Percentiles rank a stretch among this genome's conserved stretches.
Evolutionary conservation across 1,284 basidiomycete species (phyloP).

Genomic region (Trametes pubescens): DNA sequence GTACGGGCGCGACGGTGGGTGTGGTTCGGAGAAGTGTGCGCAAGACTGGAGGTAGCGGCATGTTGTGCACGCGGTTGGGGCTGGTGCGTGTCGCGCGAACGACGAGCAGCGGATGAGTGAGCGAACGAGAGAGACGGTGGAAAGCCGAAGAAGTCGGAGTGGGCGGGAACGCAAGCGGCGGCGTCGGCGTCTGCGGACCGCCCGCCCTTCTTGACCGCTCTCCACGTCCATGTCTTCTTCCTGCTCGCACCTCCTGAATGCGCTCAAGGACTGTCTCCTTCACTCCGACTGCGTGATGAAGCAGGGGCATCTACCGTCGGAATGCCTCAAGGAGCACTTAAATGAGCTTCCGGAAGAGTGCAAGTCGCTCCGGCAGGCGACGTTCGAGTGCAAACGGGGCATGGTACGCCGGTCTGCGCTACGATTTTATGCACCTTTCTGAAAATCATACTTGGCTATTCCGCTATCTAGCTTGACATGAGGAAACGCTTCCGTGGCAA

Average conservation of each 20-base stretch:
- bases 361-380: slow-evolving; percentile 75
- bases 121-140: neutral
- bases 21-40: slow-evolving; percentile 55
- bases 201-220: slow-evolving; percentile 21
- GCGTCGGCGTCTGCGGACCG: slow-evolving; percentile 26
- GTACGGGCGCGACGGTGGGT: slow-evolving; percentile 69
- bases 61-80: slow-evolving; percentile 21
- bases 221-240: slow-evolving; percentile 70
- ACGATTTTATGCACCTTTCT: neutral
- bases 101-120: neutral
- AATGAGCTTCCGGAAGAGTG: slow-evolving; percentile 82
- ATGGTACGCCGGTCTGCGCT: slow-evolving; percentile 66
- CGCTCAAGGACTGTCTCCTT: slow-evolving; percentile 82
- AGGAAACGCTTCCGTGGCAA: slow-evolving; percentile 84
- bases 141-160: slow-evolving; percentile 14
- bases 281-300: slow-evolving; percentile 86
- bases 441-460: neutral
- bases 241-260: slow-evolving; percentile 75
- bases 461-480: slow-evolving; percentile 72
- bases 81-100: neutral
- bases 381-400: slow-evolving; percentile 88
- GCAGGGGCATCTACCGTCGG: slow-evolving; percentile 74
- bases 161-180: slow-evolving; percentile 9
- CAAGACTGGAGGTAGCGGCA: slow-evolving; percentile 49
- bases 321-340: slow-evolving; percentile 77